Base-by-base conservation (phyloP, 306 rosid species). In the Purshia tridentata region DNA sequence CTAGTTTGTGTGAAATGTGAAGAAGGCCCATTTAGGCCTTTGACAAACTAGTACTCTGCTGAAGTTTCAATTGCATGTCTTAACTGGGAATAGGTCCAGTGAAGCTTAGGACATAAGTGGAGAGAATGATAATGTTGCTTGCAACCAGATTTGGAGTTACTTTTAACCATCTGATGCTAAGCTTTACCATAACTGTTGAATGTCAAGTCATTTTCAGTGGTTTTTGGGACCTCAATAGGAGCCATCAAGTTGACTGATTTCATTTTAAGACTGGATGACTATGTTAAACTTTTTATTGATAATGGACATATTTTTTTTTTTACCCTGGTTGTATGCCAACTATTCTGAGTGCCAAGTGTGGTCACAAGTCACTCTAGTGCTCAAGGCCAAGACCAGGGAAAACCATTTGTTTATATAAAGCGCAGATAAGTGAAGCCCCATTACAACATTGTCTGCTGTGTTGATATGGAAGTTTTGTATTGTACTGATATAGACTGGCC, bases 391-490 rank as follows among this genome's bases (percentile, higher is more conserved):
- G 62, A 10, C 46, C 53, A 29, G 1, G 2, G 35, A 29, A 83
- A 65, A 44, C 75, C 81, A 84, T 72, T 78, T 77, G 84, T 74
- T 75, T 72, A 41, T 15, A 54, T 37, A 69, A 69, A 84, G 89
- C 70, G 83, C 76, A 73, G 72, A 78, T 84, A 72, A 70, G 81
- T 48, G 62, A 76, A 67, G 42, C 29, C 54, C 84, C 78, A 74
- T 76, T 69, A 64, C 70, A 72, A 72, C 55, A 59, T 76, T 68
- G 35, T 53, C 59, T 77, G 76, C 75, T 53, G 69, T 72, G 61
- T 75, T 60, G 76, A 80, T 35, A 69, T 77, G 35, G 81, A 81
- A 52, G 83, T 65, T 78, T 78, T 56, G 18, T 56, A 13, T 79
- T 72, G 79, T 79, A 54, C 59, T 59, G 41, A 68, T 50, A 20